These are phyloP conservation scores for Rhodamnia argentea DNA, from an alignment of 345 rosid species.

Conservation along the genomic window DNA sequence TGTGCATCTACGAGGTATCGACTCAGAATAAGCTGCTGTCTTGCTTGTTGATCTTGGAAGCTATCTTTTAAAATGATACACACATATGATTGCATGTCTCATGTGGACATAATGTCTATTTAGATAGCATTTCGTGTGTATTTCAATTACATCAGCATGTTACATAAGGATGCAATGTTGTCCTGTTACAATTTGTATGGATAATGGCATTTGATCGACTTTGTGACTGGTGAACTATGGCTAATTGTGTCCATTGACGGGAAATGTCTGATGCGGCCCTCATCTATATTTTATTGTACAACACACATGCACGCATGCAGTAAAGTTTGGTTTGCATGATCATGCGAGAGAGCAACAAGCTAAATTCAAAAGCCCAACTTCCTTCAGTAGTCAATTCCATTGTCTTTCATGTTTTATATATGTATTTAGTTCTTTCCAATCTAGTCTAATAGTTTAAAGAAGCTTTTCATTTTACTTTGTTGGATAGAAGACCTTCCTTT, in stretches of 20 bases:
- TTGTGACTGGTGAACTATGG: neutral
- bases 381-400: neutral
- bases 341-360: neutral
- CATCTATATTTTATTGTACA: neutral
- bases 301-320: neutral
- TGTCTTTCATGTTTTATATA: neutral
- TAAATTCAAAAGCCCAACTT: neutral
- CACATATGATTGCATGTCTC: neutral
- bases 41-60: neutral
- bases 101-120: neutral
- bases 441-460: neutral
- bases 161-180: neutral
- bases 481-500: neutral
- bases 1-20: constrained; percentile 98
- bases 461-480: neutral
- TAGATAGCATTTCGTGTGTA: neutral
- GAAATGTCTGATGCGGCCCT: neutral
- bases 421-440: neutral
- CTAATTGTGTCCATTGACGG: neutral
- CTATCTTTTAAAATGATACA: neutral
- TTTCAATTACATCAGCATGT: neutral
- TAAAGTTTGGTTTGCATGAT: neutral
- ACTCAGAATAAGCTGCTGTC: constrained; percentile 3
- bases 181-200: neutral
- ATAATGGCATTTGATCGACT: neutral